Base-by-base conservation (phyloP, 1,139 yeast genomes). In the Magnusiomyces fungicola region DNA sequence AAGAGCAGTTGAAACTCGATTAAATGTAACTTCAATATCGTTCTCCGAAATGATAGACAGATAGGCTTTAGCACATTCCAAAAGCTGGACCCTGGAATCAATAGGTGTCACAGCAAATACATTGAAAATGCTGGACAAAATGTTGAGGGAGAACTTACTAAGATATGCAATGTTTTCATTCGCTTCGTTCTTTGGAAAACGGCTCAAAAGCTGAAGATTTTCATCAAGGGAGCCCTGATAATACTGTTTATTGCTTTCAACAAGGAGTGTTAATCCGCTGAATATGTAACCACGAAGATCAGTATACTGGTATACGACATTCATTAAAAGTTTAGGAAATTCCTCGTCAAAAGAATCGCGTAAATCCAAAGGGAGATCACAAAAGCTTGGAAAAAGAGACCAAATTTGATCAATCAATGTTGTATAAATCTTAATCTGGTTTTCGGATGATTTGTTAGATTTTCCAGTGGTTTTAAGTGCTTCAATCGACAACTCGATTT, bases 401-500 rank as follows among this genome's bases (percentile, higher is more conserved):
- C 97, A 90, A 46, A 89, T 74, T 72, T 92, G 99, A 63, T 87
- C 96, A 44, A 85, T 71, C 48, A 92, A 79, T 1, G 97, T 90
- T 60, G 80, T 78, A 62, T 84, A 85, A 49, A 90, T 79, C 66
- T 88, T 90, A 52, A 71, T 69, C 62, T 85, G 84, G 57, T 83
- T 73, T 1, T 89, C 79, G 47, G 78, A 79, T 48, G 74, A 69
- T n/a, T n/a, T n/a, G 48, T 57, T 51, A 51, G 59, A 49, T 36
- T 36, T 34, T 1, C 39, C 42, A 3, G 32, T 56, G 49, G 69
- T 67, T 34, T 69, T 61, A 51, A 66, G 70, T 42, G 70, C 64
- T 29, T 74, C 67, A 46, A 75, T 67, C n/a, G 68, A 64, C 3
- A 67, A 66, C 50, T 70, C 74, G 56, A 90, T 85, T 54, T 77